Percentiles rank a stretch among this genome's conserved stretches.
phyloP scores from a whole-genome alignment of 257 asterid species.

The Forsythia viridissima region DNA sequence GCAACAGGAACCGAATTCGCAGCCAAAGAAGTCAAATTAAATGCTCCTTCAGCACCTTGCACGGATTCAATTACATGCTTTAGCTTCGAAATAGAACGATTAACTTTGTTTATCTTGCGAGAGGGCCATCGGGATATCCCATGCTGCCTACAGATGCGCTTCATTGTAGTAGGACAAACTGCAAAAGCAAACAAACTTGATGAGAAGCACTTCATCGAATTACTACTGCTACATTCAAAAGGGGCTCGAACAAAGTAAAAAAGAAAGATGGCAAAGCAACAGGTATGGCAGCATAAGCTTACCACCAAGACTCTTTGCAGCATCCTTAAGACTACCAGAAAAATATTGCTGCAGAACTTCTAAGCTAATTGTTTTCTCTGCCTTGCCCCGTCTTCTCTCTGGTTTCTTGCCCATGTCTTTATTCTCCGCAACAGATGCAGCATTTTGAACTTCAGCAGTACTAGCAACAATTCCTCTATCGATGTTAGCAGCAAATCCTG shows the following conservation, averaged over 20 bases:
- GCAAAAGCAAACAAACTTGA: constrained; percentile 25
- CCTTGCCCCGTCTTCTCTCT: constrained; percentile 85
- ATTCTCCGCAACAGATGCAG: constrained; percentile 32
- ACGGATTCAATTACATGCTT: constrained; percentile 88
- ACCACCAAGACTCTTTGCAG: constrained; percentile 96
- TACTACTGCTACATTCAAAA: not conserved
- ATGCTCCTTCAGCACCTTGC: constrained; percentile 82
- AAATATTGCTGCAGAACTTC: constrained; percentile 90
- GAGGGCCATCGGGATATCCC: constrained; percentile 98
- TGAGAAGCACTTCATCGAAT: not conserved
- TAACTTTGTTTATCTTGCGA: constrained; percentile 92
- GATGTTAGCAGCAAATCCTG: constrained; percentile 30
- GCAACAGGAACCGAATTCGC: constrained; percentile 58
- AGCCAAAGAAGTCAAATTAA: constrained; percentile 69
- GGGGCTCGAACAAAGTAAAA: not conserved
- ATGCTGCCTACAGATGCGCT: constrained; percentile 90
- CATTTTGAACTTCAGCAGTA: not conserved
- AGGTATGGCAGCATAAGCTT: constrained; percentile 28
- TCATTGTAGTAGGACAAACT: constrained; percentile 97
- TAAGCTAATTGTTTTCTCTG: constrained; percentile 83
- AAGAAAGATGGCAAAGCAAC: constrained; percentile 12
- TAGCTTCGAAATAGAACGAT: constrained; percentile 84
- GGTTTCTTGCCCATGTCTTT: constrained; percentile 60
- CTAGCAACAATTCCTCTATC: constrained; percentile 22
- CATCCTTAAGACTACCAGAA: constrained; percentile 90